Percentiles rank a stretch among this genome's conserved stretches.
These are phyloP conservation scores for Cladosporium sp. DNA, from an alignment of 2,329 filamentous ascomycete genomes.

Conservation along the genomic window DNA sequence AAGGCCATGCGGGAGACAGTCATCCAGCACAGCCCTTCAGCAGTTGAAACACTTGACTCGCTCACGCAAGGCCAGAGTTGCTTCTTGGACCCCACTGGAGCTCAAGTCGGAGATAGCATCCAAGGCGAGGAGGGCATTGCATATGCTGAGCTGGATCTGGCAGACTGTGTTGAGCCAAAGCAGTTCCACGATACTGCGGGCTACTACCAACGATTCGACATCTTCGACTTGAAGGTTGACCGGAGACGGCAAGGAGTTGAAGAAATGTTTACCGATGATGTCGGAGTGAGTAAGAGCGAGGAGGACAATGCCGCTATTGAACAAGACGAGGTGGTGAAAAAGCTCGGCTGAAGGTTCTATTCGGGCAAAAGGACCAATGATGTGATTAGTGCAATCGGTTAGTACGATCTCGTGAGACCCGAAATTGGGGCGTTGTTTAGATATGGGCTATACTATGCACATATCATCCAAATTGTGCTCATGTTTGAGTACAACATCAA, in stretches of 20 bases:
- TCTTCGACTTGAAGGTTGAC: conserved; percentile 55
- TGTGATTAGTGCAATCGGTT: background rate
- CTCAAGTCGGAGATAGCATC: conserved; percentile 39
- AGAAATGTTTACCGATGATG: background rate
- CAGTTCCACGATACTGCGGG: conserved; percentile 60
- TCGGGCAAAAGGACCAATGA: background rate
- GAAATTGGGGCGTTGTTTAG: no score
- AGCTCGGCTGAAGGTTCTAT: background rate
- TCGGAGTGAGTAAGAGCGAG: background rate
- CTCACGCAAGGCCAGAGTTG: conserved; percentile 50
- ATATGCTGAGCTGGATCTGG: conserved; percentile 54
- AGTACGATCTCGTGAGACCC: no score
- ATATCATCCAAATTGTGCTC: background rate
- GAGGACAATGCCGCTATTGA: background rate
- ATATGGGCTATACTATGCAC: no score
- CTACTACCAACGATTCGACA: conserved; percentile 56
- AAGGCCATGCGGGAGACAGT: conserved; percentile 38
- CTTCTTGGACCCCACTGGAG: conserved; percentile 55
- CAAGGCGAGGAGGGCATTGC: conserved; percentile 51
- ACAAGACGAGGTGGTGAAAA: background rate
- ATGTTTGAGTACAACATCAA: background rate
- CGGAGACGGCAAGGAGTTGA: conserved; percentile 34
- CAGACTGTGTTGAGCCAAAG: conserved; percentile 55
- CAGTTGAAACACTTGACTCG: conserved; percentile 37
- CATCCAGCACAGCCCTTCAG: conserved; percentile 27